phyloP scores from a whole-genome alignment of 768 basidiomycete species.

The Phaffia australis region DNA sequence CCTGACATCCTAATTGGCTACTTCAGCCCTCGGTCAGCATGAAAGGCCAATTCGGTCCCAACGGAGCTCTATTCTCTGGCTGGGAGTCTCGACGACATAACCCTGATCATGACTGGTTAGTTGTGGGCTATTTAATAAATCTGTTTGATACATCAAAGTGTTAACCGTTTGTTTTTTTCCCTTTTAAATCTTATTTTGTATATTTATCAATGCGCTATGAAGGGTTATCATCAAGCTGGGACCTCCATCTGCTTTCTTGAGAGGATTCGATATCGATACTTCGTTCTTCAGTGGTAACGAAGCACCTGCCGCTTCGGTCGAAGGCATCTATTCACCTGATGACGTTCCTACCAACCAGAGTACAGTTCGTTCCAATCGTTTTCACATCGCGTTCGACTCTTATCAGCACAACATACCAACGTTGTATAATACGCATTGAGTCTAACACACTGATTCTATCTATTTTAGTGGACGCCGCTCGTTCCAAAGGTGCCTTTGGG shows the following conservation, averaged over 20 bases:
- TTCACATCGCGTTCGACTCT: not conserved
- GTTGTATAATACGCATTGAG: not conserved
- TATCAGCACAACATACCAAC: not conserved
- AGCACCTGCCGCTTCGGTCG: constrained; percentile 62
- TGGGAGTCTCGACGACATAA: constrained; percentile 94
- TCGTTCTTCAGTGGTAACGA: constrained; percentile 78
- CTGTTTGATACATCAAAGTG: not conserved
- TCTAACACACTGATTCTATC: constrained; percentile 10
- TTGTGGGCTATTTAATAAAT: not conserved
- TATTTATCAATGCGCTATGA: too few species aligned
- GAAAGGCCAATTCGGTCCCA: constrained; percentile 95
- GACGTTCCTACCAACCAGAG: constrained; percentile 40
- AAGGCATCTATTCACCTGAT: constrained; percentile 40
- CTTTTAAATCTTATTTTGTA: not conserved
- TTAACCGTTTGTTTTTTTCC: not conserved
- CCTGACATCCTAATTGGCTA: constrained; percentile 7
- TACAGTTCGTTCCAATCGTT: constrained; percentile 41
- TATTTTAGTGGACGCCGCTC: constrained; percentile 60
- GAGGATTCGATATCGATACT: constrained; percentile 88
- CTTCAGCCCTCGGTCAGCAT: constrained; percentile 68
- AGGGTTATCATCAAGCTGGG: constrained; percentile 90
- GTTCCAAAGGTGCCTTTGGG: constrained; percentile 65
- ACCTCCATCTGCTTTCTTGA: constrained; percentile 52
- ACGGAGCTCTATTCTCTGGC: constrained; percentile 84
- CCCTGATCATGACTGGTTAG: constrained; percentile 72